Evolutionary conservation across 768 basidiomycete species (phyloP).

Genomic region (Suillus subaureus): DNA sequence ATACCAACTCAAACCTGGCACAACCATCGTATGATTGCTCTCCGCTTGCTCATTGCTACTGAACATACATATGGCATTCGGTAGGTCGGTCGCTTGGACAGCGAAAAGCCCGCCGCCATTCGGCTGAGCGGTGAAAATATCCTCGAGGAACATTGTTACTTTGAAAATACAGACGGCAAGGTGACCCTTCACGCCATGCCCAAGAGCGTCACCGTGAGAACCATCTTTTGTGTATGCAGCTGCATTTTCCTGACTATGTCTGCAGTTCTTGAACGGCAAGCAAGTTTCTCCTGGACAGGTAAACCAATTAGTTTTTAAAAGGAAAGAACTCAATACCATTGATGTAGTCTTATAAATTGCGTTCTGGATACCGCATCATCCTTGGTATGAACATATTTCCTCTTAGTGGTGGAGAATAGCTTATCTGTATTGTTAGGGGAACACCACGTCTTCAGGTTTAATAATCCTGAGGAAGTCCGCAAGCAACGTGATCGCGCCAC

Average conservation of each 20-base stretch:
- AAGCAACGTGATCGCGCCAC: constrained; percentile 85
- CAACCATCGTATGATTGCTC: constrained; percentile 60
- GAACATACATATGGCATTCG: constrained; percentile 6
- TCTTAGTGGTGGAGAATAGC: constrained; percentile 2
- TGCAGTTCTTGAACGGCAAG: constrained; percentile 91
- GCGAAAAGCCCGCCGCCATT: constrained; percentile 80
- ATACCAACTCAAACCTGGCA: constrained; percentile 88
- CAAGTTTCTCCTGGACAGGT: constrained; percentile 79
- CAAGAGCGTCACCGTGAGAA: constrained; percentile 79
- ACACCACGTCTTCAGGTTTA: constrained; percentile 97
- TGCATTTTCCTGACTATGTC: constrained; percentile 16
- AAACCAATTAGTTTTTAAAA: constrained; percentile 24
- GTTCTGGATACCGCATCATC: constrained; percentile 95
- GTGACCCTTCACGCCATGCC: constrained; percentile 81
- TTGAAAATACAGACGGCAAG: constrained; percentile 84
- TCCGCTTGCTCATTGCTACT: constrained; percentile 15
- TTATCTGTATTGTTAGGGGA: constrained; percentile 58
- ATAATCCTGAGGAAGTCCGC: constrained; percentile 92
- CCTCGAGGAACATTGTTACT: constrained; percentile 88
- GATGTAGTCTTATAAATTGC: constrained; percentile 72
- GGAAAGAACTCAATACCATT: not conserved
- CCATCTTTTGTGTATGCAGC: not conserved
- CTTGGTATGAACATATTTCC: constrained; percentile 57
- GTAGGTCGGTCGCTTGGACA: constrained; percentile 88
- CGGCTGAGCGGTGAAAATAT: constrained; percentile 93